phyloP scores from a whole-genome alignment of 2,329 filamentous ascomycete species.

The Sporothrix pseudoabietina region DNA sequence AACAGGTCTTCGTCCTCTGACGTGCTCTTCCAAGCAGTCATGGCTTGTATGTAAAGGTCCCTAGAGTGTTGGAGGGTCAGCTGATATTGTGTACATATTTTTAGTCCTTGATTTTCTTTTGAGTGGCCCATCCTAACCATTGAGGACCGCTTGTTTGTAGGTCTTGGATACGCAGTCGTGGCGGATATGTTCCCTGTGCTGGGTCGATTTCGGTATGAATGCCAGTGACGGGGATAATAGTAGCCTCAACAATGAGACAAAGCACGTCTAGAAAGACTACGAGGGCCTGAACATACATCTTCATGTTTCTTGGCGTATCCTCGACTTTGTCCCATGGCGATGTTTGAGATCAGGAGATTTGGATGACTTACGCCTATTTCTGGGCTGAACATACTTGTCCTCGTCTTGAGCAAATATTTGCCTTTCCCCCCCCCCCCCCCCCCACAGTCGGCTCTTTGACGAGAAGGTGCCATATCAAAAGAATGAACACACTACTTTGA shows the following conservation, averaged over 20 bases:
- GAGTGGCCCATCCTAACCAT: conserved; percentile 39
- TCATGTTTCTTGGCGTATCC: background rate
- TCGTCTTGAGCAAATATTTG: background rate
- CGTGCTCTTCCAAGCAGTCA: conserved; percentile 45
- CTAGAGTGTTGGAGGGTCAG: conserved; percentile 33
- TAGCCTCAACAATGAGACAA: background rate
- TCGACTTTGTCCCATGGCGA: no score
- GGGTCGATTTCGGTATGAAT: conserved; percentile 39
- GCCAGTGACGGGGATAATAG: conserved; percentile 41
- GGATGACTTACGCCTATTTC: background rate
- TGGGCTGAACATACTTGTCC: no score
- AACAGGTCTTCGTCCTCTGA: conserved; percentile 46
- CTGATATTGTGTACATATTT: background rate
- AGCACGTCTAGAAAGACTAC: background rate
- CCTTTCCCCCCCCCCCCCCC: no score
- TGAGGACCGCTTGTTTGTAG: conserved; percentile 44
- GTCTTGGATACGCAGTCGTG: conserved; percentile 49
- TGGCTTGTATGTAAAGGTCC: conserved; percentile 51
- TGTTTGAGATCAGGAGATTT: background rate
- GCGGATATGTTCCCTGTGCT: conserved; percentile 43
- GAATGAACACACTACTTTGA: background rate
- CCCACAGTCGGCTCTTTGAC: background rate
- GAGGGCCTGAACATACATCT: no score
- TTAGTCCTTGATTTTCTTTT: conserved; percentile 33
- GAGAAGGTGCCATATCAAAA: background rate